Base-by-base conservation (phyloP, 2,329 filamentous ascomycete genomes). In the Aureobasidium sp. region DNA sequence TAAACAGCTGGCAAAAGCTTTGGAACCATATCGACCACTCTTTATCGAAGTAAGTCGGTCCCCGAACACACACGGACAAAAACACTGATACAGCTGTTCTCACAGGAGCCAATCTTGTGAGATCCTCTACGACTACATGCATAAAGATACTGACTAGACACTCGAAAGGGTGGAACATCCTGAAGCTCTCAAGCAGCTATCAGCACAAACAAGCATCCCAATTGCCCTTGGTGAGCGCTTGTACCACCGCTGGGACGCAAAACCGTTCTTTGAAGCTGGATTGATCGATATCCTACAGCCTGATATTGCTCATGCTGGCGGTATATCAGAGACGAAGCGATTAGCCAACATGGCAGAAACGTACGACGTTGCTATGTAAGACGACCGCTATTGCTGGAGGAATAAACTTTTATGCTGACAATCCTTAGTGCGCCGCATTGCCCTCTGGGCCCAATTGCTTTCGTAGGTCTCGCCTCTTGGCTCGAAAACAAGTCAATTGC, bases 211-310 rank as follows among this genome's bases (percentile, higher is more conserved):
- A 0, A 82, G 79, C 0, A 80, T 80, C 5, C 88, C 88, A 0
- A 88, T 91, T 58, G 88, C 88, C 0, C 80, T 91, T 0, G 88
- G 88, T 2, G 88, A 91, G 67, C 80, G 88, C 0, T 78, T 91
- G 1, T 86, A 90, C 69, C 87, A 80, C 50, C 81, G 88, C 2
- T 91, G 88, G 87, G 88, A 91, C 66, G 80, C 89, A 1, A 86
- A 87, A 60, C 85, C 84, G 0, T 91, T 90, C 69, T 77, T 91
- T 2, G 86, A 90, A 69, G 79, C 85, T 5, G 81, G 78, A 0
- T 84, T 84, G 39, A 83, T 91, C 1, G 88, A 91, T 64, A 83
- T 91, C 23, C 74, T 91, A 5, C 88, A 91, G 70, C 87, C 88
- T 0, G 88, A 91, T 68, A 85, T 90, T 60, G 81, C 80, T 13